Evolutionary conservation across 228 moss, liverwort and hornwort species (phyloP), one percentile per base, ranked within the genome.

Genomic region (Sphagnum fallax): DNA sequence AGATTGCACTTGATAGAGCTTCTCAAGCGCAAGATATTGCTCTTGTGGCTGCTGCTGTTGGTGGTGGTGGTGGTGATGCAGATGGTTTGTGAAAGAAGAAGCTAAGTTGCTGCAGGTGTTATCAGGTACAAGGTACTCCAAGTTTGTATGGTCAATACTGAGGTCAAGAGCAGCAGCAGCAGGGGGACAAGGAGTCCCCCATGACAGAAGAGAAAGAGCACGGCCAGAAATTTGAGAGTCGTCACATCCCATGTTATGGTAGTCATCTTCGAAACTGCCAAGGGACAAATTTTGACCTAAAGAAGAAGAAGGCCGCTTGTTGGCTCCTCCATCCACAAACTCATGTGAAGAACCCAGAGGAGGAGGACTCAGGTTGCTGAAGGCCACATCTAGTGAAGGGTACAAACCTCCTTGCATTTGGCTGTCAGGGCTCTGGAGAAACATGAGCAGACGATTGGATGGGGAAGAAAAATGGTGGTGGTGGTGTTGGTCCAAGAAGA

Each of bases 161-260:
- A 76, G 74, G 63, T 77, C 79, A 9, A 79, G 79, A 53, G 81
- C 51, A 67, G 14, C 16, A 12, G 76, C 71, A 69, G 76, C 32
- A 65, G 84, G 55, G 64, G 83, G 87, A 80, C 83, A 81, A 59
- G 91, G 75, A 69, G 86, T 89, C 93, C 93, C 93, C 52, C 89
- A 88, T 91, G 96, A 96, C 96, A 96, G 96, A 96, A 96, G 96
- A 96, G 96, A 96, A 93, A 96, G 96, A 96, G 96, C 96, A 96
- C 96, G 96, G 77, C 96, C 86, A 78, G 96, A 92, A 93, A 83
- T 93, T 87, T 52, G 86, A 61, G 86, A 88, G 70, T 82, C 91
- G 86, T 67, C 91, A 89, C 64, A 90, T 64, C 73, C 88, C 80
- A 64, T 75, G 57, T 61, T 78, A 74, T 81, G 78, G 32, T 32